Conservation (phyloP, 106 monocot genomes). For the Allium sativum region DNA sequence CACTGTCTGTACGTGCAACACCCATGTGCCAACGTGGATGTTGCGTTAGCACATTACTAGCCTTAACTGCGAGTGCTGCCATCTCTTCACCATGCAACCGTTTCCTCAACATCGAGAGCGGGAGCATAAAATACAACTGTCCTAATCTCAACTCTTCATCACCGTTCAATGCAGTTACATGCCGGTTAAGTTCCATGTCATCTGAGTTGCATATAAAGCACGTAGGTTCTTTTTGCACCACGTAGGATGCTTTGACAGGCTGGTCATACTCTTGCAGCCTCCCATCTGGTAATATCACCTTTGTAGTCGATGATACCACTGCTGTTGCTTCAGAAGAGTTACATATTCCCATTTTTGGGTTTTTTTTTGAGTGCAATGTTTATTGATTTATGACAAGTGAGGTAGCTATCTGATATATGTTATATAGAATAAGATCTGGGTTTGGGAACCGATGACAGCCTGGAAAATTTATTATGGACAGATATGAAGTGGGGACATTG, state of each 20-base stretch:
- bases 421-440: too few relatives aligned
- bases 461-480: too few relatives aligned
- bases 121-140: slow-evolving; percentile 41
- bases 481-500: too few relatives aligned
- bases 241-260: not conserved
- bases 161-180: not conserved
- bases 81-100: slow-evolving; percentile 27
- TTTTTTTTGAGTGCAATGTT: too few relatives aligned
- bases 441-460: too few relatives aligned
- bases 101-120: slow-evolving; percentile 15
- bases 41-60: slow-evolving; percentile 20
- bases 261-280: slow-evolving; percentile 3
- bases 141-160: slow-evolving; percentile 31
- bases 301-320: not conserved
- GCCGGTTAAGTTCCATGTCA: slow-evolving; percentile 26
- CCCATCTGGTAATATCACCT: not conserved
- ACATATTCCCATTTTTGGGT: not conserved
- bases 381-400: too few relatives aligned
- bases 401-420: too few relatives aligned
- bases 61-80: slow-evolving; percentile 30
- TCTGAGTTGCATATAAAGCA: slow-evolving; percentile 40
- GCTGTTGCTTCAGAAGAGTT: slow-evolving; percentile 2
- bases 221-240: not conserved
- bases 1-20: not conserved
- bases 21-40: not conserved